A percentile compares a stretch with the other conserved stretches of the same genome.
Evolutionary conservation across 2,329 filamentous ascomycete genomes (phyloP).

Genomic region (Paecilomyces formosus): DNA sequence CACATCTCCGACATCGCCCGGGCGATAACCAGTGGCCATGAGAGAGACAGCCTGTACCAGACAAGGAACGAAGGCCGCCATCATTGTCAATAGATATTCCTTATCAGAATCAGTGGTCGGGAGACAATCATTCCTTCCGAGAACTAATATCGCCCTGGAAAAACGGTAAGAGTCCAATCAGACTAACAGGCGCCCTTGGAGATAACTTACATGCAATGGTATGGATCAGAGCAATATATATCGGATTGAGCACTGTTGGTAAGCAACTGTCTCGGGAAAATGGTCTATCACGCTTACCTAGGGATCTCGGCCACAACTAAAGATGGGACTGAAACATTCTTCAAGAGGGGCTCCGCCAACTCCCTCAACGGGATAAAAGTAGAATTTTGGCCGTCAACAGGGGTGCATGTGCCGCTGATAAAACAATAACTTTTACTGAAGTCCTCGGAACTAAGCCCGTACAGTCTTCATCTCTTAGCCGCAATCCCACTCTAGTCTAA

Average conservation of each 20-base stretch:
- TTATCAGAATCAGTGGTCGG: not conserved
- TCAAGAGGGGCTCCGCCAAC: not conserved
- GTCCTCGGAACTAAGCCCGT: not conserved
- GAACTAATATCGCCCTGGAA: not conserved
- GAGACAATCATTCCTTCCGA: not conserved
- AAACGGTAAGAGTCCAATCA: not conserved
- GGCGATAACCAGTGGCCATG: not conserved
- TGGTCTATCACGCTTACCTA: not conserved
- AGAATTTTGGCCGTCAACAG: not conserved
- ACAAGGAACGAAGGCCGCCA: not conserved
- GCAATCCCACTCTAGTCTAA: too few species aligned
- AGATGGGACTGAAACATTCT: not conserved
- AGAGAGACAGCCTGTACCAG: not conserved
- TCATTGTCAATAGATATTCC: not conserved
- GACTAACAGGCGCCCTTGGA: not conserved
- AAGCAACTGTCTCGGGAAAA: not conserved
- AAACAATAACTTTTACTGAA: not conserved
- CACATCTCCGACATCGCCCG: not conserved
- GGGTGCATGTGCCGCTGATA: not conserved
- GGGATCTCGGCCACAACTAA: not conserved
- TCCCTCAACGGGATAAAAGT: not conserved
- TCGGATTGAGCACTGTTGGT: not conserved
- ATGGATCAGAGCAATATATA: not conserved
- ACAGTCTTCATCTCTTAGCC: not conserved
- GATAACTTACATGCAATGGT: not conserved